Conservation (phyloP, 2,329 filamentous ascomycete species). For the Dryadomyces sulphureus region DNA sequence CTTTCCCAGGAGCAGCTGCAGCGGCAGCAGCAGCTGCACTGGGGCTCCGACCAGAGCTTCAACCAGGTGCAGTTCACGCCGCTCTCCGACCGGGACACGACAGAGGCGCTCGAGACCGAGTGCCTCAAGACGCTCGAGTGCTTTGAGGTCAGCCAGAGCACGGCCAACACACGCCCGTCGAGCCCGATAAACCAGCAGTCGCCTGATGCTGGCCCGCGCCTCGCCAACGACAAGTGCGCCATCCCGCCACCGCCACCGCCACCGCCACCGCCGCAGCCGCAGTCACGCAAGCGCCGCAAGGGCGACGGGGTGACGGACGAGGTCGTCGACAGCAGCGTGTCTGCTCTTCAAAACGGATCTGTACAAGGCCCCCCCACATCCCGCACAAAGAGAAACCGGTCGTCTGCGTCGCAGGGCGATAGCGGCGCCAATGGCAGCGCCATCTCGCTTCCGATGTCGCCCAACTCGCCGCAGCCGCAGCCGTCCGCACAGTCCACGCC, state of each 20-base stretch:
- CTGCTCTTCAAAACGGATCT: too few species aligned
- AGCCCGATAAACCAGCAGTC: conserved; percentile 29
- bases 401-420: background rate
- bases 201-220: conserved; percentile 17
- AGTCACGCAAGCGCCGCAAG: conserved; percentile 37
- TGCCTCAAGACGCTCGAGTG: conserved; percentile 42
- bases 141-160: conserved; percentile 41
- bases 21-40: conserved; percentile 13
- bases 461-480: background rate
- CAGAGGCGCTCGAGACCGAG: conserved; percentile 39
- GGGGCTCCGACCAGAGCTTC: conserved; percentile 55
- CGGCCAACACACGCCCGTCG: conserved; percentile 41
- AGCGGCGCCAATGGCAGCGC: background rate
- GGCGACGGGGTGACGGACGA: conserved; percentile 15
- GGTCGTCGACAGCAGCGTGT: too few species aligned
- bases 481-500: background rate
- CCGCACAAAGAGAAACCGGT: background rate
- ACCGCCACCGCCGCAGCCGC: background rate
- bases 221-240: conserved; percentile 20
- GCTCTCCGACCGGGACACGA: conserved; percentile 38
- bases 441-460: background rate
- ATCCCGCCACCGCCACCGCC: conserved; percentile 17
- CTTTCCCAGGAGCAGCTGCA: background rate
- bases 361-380: too few species aligned
- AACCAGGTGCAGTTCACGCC: conserved; percentile 37